Evolutionary conservation across 768 basidiomycete species (phyloP), one percentile per base, ranked within the genome.

Genomic region (Boletus tomentosulus): DNA sequence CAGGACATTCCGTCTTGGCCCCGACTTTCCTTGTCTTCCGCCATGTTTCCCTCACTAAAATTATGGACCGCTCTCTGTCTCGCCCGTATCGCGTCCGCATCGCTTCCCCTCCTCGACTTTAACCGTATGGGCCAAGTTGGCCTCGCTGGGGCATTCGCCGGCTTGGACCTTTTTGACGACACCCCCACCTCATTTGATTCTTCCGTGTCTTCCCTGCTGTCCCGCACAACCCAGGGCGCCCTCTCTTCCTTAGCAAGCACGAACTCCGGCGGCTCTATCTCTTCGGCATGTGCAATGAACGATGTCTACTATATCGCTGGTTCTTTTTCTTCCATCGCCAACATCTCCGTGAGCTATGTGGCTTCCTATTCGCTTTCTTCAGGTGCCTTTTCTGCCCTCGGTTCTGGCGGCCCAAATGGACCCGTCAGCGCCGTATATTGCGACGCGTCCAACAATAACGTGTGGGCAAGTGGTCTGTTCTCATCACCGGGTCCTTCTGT

Each of bases 121-220:
- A 73, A 77, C 62, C 85, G 87, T 50, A 95, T 99, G 91, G 96
- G 96, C 58, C 85, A 79, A 51, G 93, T 98, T 47, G 93, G 85
- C 53, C 78, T 98, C 39, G 85, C 86, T 27, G 96, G 96, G 53
- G 78, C 89, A 33, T 99, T 98, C 66, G 81, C 87, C 24, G 96
- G 94, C 43, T 75, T 99, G 57, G 87, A 87, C 65, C 65, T 94
- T 54, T 86, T 87, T 77, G 74, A 83, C 65, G 81, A 73, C 54
- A 69, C 81, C 31, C 62, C 79, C 46, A 65, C 80, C 60, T 65
- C 83, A 33, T 86, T 88, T 68, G 85, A 93, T 70, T 76, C 89
- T 27, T 75, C 85, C 2, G 78, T 82, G 45, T 81, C 89, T 13
- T 86, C 91, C 38, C 75, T 92, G 45, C 76, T 92, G 57, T 78